Evolutionary conservation across 148 eudicot species (phyloP).

Genomic region (Camellia japonica): DNA sequence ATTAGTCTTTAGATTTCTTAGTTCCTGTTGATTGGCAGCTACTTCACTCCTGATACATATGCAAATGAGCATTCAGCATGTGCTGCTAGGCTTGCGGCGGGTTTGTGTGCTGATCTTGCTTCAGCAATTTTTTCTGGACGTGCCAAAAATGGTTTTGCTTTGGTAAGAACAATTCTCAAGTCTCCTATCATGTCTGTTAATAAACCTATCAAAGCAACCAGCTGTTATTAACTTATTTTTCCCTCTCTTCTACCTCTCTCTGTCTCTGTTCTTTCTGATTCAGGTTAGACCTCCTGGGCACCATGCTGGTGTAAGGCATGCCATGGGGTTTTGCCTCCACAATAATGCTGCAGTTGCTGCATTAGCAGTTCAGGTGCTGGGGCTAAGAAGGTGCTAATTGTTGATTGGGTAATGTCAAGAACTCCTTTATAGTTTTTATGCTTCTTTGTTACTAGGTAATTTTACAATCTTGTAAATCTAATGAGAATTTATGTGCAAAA

Average conservation of each 20-base stretch:
- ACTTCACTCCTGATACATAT: conserved; percentile 95
- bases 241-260: not conserved
- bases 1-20: not conserved
- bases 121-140: conserved; percentile 66
- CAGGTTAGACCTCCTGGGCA: conserved; percentile 99
- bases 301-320: conserved; percentile 90
- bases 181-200: not conserved
- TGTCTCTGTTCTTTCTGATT: conserved; percentile 15
- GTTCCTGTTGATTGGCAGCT: conserved; percentile 44
- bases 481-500: not conserved
- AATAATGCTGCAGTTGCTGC: conserved; percentile 98
- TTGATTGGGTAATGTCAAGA: conserved; percentile 79
- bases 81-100: conserved; percentile 98
- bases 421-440: not conserved
- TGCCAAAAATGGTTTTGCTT: conserved; percentile 94
- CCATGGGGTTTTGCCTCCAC: conserved; percentile 99
- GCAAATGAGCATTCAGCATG: conserved; percentile 88
- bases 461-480: not conserved
- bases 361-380: conserved; percentile 85
- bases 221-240: not conserved
- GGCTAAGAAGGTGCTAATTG: conserved; percentile 82
- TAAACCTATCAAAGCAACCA: not conserved
- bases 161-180: conserved; percentile 48
- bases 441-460: not conserved
- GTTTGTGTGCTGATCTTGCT: conserved; percentile 96